Evolutionary conservation across 495 filamentous ascomycete genomes (phyloP).

Genomic region (Delitschia confertaspora): DNA sequence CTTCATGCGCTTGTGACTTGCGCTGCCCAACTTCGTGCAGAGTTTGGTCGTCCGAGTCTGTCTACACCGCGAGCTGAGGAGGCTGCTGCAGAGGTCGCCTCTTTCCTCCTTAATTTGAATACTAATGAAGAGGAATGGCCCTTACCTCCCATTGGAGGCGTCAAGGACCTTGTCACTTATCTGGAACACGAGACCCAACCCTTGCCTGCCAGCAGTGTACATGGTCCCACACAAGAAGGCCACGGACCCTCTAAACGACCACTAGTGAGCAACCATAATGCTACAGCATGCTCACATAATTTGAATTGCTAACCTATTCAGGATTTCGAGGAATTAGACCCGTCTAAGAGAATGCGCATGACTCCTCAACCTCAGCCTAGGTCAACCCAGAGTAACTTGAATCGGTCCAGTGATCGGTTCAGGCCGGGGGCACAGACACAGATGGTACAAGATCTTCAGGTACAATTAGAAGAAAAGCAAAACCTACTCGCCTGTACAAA

Average conservation of each 20-base stretch:
- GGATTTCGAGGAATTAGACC: conserved; percentile 8
- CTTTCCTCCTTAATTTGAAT: conserved; percentile 2
- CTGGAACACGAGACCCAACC: not conserved
- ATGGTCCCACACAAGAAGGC: not conserved
- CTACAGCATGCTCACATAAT: not conserved
- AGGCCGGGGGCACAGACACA: conserved; percentile 13
- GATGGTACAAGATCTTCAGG: conserved; percentile 7
- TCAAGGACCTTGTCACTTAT: conserved; percentile 20
- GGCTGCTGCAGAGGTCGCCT: conserved; percentile 11
- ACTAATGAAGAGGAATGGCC: conserved; percentile 14
- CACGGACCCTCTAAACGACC: not conserved
- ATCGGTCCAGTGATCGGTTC: conserved; percentile 20
- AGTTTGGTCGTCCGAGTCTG: conserved; percentile 4
- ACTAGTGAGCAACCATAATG: not conserved
- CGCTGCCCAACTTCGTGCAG: conserved; percentile 4
- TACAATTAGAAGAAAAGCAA: conserved; percentile 1
- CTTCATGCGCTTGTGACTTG: conserved; percentile 25
- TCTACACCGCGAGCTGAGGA: conserved; percentile 5
- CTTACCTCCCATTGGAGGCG: conserved; percentile 15
- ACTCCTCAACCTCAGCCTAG: conserved; percentile 10
- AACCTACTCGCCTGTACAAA: not conserved
- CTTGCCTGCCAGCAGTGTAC: not conserved
- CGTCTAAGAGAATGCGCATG: conserved; percentile 19
- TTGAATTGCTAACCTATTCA: not conserved
- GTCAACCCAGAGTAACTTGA: conserved; percentile 1